phyloP scores from a whole-genome alignment of 495 filamentous ascomycete genomes.

The Penicillium lividum region DNA sequence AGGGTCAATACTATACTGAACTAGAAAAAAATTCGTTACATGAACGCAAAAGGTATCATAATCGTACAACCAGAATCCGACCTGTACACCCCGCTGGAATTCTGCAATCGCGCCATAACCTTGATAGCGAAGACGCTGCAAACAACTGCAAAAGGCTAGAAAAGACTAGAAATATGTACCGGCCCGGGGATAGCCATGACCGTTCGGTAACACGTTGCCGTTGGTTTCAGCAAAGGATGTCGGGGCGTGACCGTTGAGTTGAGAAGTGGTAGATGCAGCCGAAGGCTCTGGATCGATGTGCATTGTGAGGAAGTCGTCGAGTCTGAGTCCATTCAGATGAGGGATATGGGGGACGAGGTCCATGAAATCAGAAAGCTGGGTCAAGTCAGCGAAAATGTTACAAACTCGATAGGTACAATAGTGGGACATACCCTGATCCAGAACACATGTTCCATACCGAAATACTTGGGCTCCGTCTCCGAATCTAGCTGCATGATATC shows the following conservation, averaged over 20 bases:
- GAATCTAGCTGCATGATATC: slow-evolving; percentile 48
- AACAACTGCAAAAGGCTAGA: slow-evolving; percentile 19
- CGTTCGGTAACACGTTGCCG: slow-evolving; percentile 35
- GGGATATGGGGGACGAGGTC: slow-evolving; percentile 68
- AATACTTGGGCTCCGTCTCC: slow-evolving; percentile 54
- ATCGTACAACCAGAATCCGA: slow-evolving; percentile 49
- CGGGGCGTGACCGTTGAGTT: slow-evolving; percentile 37
- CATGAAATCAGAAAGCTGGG: slow-evolving; percentile 71
- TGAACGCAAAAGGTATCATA: slow-evolving; percentile 51
- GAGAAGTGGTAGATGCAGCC: slow-evolving; percentile 11
- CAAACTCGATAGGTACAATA: background rate
- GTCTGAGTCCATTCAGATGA: slow-evolving; percentile 63
- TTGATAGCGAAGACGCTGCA: slow-evolving; percentile 29
- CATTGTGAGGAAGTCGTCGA: slow-evolving; percentile 51
- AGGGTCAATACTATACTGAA: slow-evolving; percentile 15
- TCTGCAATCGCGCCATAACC: slow-evolving; percentile 25
- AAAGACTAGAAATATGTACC: slow-evolving; percentile 50
- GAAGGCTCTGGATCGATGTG: slow-evolving; percentile 47
- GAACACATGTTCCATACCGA: slow-evolving; percentile 64
- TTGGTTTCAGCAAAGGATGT: slow-evolving; percentile 26
- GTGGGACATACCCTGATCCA: slow-evolving; percentile 63
- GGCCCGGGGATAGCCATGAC: slow-evolving; percentile 40
- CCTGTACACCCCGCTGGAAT: slow-evolving; percentile 36
- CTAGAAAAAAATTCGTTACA: slow-evolving; percentile 33
- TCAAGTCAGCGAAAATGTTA: slow-evolving; percentile 22